Percentiles rank a stretch among this genome's conserved stretches.
These are phyloP conservation scores for Talaromyces thailandensis DNA, from an alignment of 495 filamentous ascomycete genomes.

Conservation along the genomic window DNA sequence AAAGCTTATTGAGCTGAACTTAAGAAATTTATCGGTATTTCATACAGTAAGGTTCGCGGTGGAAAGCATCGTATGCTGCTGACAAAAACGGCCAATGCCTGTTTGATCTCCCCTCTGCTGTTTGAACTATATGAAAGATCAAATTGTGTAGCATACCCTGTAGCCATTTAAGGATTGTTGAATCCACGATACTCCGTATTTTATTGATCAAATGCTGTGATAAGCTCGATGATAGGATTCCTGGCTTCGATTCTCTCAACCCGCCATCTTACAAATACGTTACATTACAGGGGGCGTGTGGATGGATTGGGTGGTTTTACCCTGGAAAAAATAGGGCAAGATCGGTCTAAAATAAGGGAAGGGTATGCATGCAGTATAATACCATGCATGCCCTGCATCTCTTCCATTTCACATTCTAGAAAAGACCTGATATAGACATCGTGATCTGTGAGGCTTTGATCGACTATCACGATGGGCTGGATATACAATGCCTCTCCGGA, in stretches of 20 bases:
- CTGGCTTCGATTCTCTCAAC: not conserved
- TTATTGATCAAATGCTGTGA: not conserved
- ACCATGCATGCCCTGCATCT: not conserved
- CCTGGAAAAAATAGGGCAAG: not conserved
- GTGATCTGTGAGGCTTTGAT: not conserved
- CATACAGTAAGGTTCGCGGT: not conserved
- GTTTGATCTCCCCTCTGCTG: not conserved
- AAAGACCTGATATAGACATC: not conserved
- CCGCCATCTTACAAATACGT: not conserved
- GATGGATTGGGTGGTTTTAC: not conserved
- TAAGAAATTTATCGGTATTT: not conserved
- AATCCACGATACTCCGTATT: not conserved
- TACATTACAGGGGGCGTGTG: not conserved
- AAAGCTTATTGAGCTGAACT: not conserved
- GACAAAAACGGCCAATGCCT: not conserved
- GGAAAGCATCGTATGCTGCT: not conserved
- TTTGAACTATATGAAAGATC: not conserved
- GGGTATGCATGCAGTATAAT: not conserved
- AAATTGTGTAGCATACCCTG: not conserved
- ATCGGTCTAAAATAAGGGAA: not conserved
- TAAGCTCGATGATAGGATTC: not conserved
- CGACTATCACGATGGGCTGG: conserved; percentile 24
- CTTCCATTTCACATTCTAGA: not conserved
- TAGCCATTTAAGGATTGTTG: not conserved
- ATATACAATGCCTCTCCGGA: conserved; percentile 34